A percentile compares a stretch with the other conserved stretches of the same genome.
Evolutionary conservation across 1,284 basidiomycete species (phyloP).

Genomic region (Pseudozyma flocculosa): DNA sequence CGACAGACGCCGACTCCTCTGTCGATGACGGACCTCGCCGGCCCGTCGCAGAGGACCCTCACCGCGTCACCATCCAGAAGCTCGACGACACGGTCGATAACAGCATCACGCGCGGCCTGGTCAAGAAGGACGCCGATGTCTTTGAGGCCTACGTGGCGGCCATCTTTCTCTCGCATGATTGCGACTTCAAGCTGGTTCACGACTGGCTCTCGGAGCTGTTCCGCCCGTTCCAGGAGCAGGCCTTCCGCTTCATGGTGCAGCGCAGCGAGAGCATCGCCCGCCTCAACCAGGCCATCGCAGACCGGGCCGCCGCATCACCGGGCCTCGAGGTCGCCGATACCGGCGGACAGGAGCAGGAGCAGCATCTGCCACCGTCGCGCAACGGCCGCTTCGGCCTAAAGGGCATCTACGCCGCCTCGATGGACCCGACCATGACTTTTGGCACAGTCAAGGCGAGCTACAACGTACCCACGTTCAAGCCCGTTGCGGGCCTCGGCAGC

Average conservation of each 20-base stretch:
- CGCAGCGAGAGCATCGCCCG: conserved; percentile 16
- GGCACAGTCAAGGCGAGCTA: not conserved
- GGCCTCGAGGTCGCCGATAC: no score
- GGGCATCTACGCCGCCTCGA: not conserved
- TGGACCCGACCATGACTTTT: not conserved
- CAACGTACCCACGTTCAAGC: no score
- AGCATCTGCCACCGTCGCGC: no score
- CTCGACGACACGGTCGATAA: not conserved
- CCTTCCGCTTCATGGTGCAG: conserved; percentile 35
- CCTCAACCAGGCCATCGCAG: not conserved
- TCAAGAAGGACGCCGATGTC: conserved; percentile 37
- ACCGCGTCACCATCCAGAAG: conserved; percentile 1
- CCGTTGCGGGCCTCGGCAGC: no score
- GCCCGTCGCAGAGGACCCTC: no score
- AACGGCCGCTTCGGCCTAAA: not conserved
- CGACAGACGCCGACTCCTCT: no score
- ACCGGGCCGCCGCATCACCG: no score
- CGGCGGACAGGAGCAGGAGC: not conserved
- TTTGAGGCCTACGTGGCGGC: conserved; percentile 38
- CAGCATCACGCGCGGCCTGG: not conserved
- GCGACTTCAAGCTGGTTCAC: conserved; percentile 31
- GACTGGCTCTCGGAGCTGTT: conserved; percentile 27
- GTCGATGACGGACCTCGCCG: no score
- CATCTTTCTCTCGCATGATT: conserved; percentile 23
- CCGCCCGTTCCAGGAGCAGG: conserved; percentile 34